Evolutionary conservation across 1,284 basidiomycete genomes (phyloP), one percentile per base, ranked within the genome.

Genomic region (Ganoderma sinense): DNA sequence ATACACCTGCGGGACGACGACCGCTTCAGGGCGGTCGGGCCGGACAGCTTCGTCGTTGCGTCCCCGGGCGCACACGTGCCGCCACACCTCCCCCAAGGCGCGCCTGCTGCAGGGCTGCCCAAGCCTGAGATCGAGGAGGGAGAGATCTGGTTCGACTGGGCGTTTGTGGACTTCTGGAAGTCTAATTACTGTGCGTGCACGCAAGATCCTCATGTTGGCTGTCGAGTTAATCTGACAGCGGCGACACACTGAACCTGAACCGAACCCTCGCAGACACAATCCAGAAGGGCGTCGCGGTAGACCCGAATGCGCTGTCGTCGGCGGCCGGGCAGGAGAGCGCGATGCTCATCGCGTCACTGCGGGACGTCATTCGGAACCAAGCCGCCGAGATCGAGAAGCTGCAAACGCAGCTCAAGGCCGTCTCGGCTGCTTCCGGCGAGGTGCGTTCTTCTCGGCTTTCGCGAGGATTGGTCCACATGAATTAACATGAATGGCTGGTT

Each of bases 131-230:
- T 70, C 31, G 77, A 80, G 41, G 93, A 94, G 74, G 89, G 89
- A n/a, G 97, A 97, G 79, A 85, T 98, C 41, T 99, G 97, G 97
- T 95, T 99, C 78, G 97, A 99, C 79, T 99, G 97, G 96, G 89
- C 92, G 2, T 99, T 99, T 82, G 92, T 98, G n/a, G 97, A 99
- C 80, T 99, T 99, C 79, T 97, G 96, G 93, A 98, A 99, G 83
- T 96, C 95, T 65, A 97, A 97, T 78, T 97, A 96, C 76, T 95
- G 97, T 97, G 75, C 78, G 94, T 84, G 2, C 36, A 45, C 45
- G 23, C 8, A 39, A 39, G 4, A 23, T 51, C 48, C 48, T 26
- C 23, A 6, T 26, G 48, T 53, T 29, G 26, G 14, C 55, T 61
- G 56, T 29, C 31, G 33, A 20, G 10, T 29, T 43, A 29, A 20